Evolutionary conservation across 148 eudicot species (phyloP), one percentile per base, ranked within the genome.

Genomic region (Rhododendron henanense): DNA sequence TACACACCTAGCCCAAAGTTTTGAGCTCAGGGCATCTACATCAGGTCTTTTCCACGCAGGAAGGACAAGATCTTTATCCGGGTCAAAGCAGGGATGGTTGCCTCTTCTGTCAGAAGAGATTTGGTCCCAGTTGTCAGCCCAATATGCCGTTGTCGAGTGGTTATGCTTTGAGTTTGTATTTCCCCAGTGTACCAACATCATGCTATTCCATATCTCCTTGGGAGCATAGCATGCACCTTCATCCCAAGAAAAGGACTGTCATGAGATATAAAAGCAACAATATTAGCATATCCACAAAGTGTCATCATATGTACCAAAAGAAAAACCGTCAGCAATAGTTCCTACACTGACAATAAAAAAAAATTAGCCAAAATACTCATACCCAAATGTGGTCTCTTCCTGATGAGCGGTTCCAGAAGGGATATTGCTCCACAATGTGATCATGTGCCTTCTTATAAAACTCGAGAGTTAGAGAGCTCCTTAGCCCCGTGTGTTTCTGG

Each of bases 161-260:
- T 91, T 94, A 89, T 97, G 96, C 90, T 94, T 97, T 18, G 95
- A 90, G 89, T 97, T 97, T 82, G 98, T 94, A 88, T 97, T 97
- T 55, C 99, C 99, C 99, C 99, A 95, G 79, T 97, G 99, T 79
- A 97, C 99, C 89, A 97, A 91, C 99, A 97, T 97, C 95, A 94
- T 97, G 87, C 99, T 94, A 90, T 89, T 97, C 99, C 99, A 97
- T 85, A 97, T 95, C 93, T 97, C 99, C 91, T 93, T 97, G 3
- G 99, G 99, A 81, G 99, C 98, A 93, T 94, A 97, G 93, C 99
- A 97, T 89, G 99, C 98, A 92, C 99, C 98, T 93, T 97, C 99
- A 87, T 97, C 99, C 99, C 99, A 97, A 55, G 98, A 91, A 91
- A 95, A 97, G 87, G 87, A 95, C 99, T 97, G 96, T 90, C 91